Conservation (phyloP, 352 stramenopile genomes). For the Blastocystis sp. region DNA sequence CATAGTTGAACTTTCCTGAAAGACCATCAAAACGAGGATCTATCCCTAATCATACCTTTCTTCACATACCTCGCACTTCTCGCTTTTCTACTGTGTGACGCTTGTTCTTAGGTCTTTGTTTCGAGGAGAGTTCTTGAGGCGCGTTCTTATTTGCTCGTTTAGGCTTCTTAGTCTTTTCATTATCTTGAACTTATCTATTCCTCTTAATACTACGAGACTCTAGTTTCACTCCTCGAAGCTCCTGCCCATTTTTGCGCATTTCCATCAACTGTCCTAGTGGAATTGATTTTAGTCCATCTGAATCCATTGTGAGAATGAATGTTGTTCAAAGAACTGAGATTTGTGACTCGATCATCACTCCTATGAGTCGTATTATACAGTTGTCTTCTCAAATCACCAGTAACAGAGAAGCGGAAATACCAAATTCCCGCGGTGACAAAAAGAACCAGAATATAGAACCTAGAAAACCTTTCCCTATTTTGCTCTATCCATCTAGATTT, state of each 20-base stretch:
- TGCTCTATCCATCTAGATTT: not conserved
- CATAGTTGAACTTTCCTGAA: slow-evolving; percentile 62
- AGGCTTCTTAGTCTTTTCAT: not conserved
- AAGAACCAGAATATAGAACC: not conserved
- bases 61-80: slow-evolving; percentile 6
- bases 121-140: slow-evolving; percentile 56
- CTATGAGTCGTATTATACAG: not conserved
- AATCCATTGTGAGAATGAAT: slow-evolving; percentile 22
- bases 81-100: not conserved
- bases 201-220: not conserved
- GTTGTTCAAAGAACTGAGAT: not conserved
- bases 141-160: slow-evolving; percentile 55
- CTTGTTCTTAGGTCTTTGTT: slow-evolving; percentile 26
- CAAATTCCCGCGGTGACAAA: not conserved
- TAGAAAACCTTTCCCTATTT: not conserved
- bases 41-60: not conserved
- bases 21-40: slow-evolving; percentile 61
- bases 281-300: slow-evolving; percentile 49
- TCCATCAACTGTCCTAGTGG: slow-evolving; percentile 44
- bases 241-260: slow-evolving; percentile 58
- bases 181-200: not conserved
- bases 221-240: not conserved
- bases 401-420: too few relatives aligned
- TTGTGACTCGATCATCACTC: not conserved
- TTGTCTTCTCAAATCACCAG: too few relatives aligned